These are phyloP conservation scores for Echinosophora koreensis DNA, from an alignment of 306 rosid species.

Conservation along the genomic window DNA sequence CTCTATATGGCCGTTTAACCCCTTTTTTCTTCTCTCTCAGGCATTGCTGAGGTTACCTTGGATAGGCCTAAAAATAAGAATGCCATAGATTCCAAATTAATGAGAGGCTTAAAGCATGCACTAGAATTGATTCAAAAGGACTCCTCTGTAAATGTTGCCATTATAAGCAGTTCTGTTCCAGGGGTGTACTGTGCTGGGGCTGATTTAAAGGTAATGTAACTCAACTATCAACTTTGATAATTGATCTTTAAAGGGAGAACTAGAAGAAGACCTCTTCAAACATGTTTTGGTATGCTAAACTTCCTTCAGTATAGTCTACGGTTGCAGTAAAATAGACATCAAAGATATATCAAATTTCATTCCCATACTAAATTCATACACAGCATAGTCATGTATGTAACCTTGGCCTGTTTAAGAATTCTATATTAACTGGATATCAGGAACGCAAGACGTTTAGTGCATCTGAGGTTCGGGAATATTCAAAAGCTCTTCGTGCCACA, in stretches of 20 bases:
- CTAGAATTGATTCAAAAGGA: conserved; percentile 58
- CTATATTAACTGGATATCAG: conserved; percentile 51
- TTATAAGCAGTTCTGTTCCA: conserved; percentile 67
- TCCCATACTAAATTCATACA: background rate
- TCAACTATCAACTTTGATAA: background rate
- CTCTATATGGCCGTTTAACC: background rate
- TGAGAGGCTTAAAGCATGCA: conserved; percentile 54
- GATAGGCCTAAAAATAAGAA: conserved; percentile 63
- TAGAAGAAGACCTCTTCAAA: background rate
- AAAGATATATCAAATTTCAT: background rate
- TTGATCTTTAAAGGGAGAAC: background rate
- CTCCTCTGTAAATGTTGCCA: conserved; percentile 57
- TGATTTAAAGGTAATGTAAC: conserved; percentile 63
- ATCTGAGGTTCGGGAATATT: conserved; percentile 54
- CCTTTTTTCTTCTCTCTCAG: conserved; percentile 36
- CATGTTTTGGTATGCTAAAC: background rate
- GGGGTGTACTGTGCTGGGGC: conserved; percentile 80
- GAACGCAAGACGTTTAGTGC: conserved; percentile 62
- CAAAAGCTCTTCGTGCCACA: conserved; percentile 57
- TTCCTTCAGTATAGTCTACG: background rate
- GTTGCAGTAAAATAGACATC: conserved; percentile 13
- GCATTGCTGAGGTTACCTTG: conserved; percentile 64
- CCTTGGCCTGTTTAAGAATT: background rate
- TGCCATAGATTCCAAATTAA: conserved; percentile 66
- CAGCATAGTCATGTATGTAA: background rate